Evolutionary conservation across 441 rosid species (phyloP), one percentile per base, ranked within the genome.

Genomic region (Bruguiera hainesii): DNA sequence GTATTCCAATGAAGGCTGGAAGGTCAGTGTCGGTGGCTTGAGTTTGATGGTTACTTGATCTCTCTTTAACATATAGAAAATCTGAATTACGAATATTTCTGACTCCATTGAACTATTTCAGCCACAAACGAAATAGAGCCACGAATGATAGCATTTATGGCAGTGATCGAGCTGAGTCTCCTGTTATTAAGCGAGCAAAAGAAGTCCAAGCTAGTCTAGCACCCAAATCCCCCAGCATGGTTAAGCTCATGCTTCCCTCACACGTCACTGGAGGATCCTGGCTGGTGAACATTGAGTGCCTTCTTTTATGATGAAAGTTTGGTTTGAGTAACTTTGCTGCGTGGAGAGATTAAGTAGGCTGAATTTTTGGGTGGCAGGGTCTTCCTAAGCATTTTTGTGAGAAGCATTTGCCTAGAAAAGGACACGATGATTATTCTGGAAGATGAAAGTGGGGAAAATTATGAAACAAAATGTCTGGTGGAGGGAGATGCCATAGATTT

Each of bases 401-500:
- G n/a, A 28, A 19, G 20, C 71, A 85, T 71, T 73, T 85, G 79
- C 85, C 85, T 1, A 73, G 23, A 69, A 49, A 49, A 73, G 59
- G 89, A 85, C 39, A 69, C 61, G 0, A 61, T 55, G 56, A 72
- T 91, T 18, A 35, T 70, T 49, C 77, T 89, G 72, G 83, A 85
- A 78, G 92, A 88, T 63, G 87, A 88, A 29, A 64, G 67, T n/a
- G 84, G 86, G 33, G 46, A 57, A 9, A 72, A 57, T 29, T 81
- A 66, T 50, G 28, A 57, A 71, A 52, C 84, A 8, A 89, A 83
- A 51, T 91, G 80, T 80, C 87, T 87, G 30, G 60, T 78, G 30
- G 82, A 80, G 74, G 87, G 93, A 35, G 91, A 91, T 71, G 84
- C 56, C 1, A 21, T 77, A 30, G 73, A 82, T 42, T 87, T 87